Conservation (phyloP, 2,329 filamentous ascomycete genomes). For the Coniochaeta ligniaria region DNA sequence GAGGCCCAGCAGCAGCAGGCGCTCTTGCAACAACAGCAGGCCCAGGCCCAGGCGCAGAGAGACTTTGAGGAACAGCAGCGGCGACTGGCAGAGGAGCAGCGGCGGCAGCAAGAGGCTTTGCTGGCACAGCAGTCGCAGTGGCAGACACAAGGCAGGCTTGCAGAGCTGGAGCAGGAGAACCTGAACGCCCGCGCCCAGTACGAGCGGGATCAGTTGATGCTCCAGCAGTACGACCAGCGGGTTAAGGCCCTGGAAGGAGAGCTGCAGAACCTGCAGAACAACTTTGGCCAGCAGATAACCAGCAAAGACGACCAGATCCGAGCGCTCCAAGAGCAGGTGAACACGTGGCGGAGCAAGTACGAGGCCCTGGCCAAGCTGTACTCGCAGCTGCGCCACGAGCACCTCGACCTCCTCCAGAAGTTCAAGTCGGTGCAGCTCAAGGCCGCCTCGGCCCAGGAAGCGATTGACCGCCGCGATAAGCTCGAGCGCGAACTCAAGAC, state of each 20-base stretch:
- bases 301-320: slow-evolving; percentile 94
- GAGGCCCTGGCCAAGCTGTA: slow-evolving; percentile 95
- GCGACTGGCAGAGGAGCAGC: slow-evolving; percentile 78
- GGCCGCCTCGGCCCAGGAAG: slow-evolving; percentile 93
- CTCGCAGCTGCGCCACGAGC: slow-evolving; percentile 90
- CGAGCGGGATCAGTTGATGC: slow-evolving; percentile 92
- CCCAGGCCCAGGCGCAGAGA: slow-evolving; percentile 75
- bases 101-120: slow-evolving; percentile 83
- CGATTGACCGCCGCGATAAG: slow-evolving; percentile 90
- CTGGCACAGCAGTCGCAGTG: slow-evolving; percentile 83
- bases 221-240: slow-evolving; percentile 91
- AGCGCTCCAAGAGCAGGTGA: slow-evolving; percentile 91
- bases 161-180: slow-evolving; percentile 92
- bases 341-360: slow-evolving; percentile 96
- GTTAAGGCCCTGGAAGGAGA: slow-evolving; percentile 91
- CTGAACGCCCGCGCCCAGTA: slow-evolving; percentile 91
- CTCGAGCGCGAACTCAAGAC: slow-evolving; percentile 97
- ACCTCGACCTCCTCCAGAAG: slow-evolving; percentile 89
- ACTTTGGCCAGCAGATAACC: slow-evolving; percentile 73
- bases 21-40: slow-evolving; percentile 73
- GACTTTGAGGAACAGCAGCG: slow-evolving; percentile 98
- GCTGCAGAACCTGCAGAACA: slow-evolving; percentile 72
- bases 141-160: slow-evolving; percentile 92
- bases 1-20: slow-evolving; percentile 82
- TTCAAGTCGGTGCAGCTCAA: slow-evolving; percentile 96